Evolutionary conservation across 2,329 filamentous ascomycete species (phyloP).

Genomic region (Claviceps pusilla): DNA sequence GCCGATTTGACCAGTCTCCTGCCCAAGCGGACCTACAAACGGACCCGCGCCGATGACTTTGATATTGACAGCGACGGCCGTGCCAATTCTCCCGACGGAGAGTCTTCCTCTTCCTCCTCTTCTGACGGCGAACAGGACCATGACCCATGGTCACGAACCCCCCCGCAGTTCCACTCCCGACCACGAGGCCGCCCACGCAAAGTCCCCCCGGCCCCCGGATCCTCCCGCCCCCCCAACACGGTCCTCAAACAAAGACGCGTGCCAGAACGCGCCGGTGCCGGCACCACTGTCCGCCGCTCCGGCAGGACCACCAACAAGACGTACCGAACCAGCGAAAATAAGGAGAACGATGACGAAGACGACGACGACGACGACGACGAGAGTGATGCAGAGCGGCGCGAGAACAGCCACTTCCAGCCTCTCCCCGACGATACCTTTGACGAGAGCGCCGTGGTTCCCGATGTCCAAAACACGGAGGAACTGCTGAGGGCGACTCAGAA

Average conservation of each 20-base stretch:
- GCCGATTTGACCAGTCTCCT: slow-evolving; percentile 39
- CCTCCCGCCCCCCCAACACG: slow-evolving; percentile 12
- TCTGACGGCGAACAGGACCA: slow-evolving; percentile 38
- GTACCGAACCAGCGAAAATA: slow-evolving; percentile 40
- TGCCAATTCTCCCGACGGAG: slow-evolving; percentile 28
- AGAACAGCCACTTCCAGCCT: slow-evolving; percentile 26
- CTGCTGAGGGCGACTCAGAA: slow-evolving; percentile 45
- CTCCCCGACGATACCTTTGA: slow-evolving; percentile 32
- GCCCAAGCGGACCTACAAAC: slow-evolving; percentile 34
- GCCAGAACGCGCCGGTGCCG: slow-evolving; percentile 3
- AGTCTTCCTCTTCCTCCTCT: slow-evolving; percentile 42
- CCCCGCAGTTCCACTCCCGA: neutral
- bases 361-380: slow-evolving; percentile 8
- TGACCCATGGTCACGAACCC: slow-evolving; percentile 17
- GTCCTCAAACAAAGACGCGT: slow-evolving; percentile 13
- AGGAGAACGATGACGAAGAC: slow-evolving; percentile 37
- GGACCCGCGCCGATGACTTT: slow-evolving; percentile 22
- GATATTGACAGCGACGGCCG: slow-evolving; percentile 32
- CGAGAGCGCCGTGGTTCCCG: slow-evolving; percentile 16
- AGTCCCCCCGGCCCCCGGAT: slow-evolving; percentile 12
- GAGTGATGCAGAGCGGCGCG: slow-evolving; percentile 15
- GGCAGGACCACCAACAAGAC: slow-evolving; percentile 24
- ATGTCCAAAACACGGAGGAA: slow-evolving; percentile 30
- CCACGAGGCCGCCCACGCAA: slow-evolving; percentile 12
- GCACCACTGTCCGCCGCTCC: slow-evolving; percentile 6